A percentile compares a stretch with the other conserved stretches of the same genome.
These are phyloP conservation scores for Usnea hakonensis DNA, from an alignment of 495 filamentous ascomycete species.

Conservation along the genomic window DNA sequence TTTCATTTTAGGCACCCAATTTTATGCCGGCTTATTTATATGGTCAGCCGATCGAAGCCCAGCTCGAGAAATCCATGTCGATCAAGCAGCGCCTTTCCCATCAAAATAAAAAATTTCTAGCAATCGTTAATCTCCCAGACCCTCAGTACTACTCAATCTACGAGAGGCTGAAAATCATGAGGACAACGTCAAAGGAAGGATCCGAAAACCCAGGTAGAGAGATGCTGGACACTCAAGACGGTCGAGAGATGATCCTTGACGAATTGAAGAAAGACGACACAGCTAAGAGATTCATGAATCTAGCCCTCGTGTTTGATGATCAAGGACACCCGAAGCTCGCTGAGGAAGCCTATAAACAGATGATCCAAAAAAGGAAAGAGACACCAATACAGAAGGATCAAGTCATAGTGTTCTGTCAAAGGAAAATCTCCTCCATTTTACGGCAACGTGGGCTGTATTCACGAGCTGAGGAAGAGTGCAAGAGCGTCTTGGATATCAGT, in stretches of 20 bases:
- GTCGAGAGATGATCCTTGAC: not conserved
- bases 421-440: constrained; percentile 1
- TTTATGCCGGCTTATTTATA: too few species aligned
- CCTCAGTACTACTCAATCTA: not conserved
- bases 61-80: not conserved
- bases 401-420: not conserved
- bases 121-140: not conserved
- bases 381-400: not conserved
- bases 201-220: not conserved
- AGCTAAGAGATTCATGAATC: not conserved
- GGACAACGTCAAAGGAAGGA: not conserved
- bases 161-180: not conserved
- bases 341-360: not conserved
- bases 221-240: not conserved
- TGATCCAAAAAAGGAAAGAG: constrained; percentile 3
- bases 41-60: too few species aligned
- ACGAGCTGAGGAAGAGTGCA: not conserved
- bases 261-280: not conserved
- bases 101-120: not conserved
- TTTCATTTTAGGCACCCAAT: too few species aligned
- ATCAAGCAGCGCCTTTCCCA: not conserved
- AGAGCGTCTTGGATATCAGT: not conserved
- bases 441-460: not conserved
- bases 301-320: not conserved
- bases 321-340: constrained; percentile 3